Conservation (phyloP, 768 basidiomycete genomes). For the Boletus subparvulus region DNA sequence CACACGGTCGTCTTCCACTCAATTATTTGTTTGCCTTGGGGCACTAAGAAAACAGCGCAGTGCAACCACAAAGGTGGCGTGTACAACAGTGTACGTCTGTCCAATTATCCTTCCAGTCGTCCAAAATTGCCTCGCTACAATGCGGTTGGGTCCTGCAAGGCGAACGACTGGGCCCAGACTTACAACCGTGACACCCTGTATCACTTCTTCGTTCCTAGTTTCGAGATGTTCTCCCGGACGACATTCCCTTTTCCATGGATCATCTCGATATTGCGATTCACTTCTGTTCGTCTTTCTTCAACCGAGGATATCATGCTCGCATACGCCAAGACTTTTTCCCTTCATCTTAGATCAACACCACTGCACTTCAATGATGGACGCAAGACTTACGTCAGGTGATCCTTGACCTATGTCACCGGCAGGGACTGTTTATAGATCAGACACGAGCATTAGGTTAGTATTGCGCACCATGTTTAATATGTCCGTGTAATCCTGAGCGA, state of each 20-base stretch:
- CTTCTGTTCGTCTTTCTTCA: constrained; percentile 19
- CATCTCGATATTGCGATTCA: constrained; percentile 19
- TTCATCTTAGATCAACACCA: constrained; percentile 10
- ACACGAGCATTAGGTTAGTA: not conserved
- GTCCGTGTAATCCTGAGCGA: constrained; percentile 16
- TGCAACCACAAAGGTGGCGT: not conserved
- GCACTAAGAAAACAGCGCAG: not conserved
- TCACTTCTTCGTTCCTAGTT: constrained; percentile 18
- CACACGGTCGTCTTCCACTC: not conserved
- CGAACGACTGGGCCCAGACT: not conserved
- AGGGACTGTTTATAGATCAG: not conserved
- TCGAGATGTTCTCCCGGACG: constrained; percentile 25
- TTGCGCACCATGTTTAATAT: constrained; percentile 24
- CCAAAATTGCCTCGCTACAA: not conserved
- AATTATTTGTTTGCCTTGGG: not conserved
- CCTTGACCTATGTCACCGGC: constrained; percentile 23
- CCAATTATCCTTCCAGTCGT: not conserved
- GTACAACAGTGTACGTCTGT: not conserved
- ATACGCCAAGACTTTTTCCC: constrained; percentile 23
- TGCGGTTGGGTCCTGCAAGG: not conserved
- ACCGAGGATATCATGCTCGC: constrained; percentile 21
- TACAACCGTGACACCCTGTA: not conserved
- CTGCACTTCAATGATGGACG: not conserved
- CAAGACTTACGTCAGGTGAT: constrained; percentile 26
- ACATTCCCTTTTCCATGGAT: constrained; percentile 16